Percentiles rank a stretch among this genome's conserved stretches.
These are phyloP conservation scores for Leishmania turanica DNA, from an alignment of 208 protist species.

Conservation along the genomic window DNA sequence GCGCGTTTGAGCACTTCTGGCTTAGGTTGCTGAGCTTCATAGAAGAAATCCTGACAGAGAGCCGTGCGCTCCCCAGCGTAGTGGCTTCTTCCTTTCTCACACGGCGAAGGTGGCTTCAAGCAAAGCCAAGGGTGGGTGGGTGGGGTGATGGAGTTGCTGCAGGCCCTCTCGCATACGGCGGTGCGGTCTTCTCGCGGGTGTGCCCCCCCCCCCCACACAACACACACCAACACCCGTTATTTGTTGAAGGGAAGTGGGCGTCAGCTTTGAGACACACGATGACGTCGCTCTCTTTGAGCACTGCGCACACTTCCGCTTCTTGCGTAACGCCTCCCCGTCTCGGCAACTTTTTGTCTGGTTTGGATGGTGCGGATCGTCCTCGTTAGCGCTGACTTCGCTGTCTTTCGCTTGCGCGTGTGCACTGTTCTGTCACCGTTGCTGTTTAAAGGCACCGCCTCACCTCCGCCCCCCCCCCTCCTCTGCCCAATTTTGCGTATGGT, in stretches of 20 bases:
- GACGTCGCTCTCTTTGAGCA: background rate
- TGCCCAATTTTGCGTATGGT: background rate
- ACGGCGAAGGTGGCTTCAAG: background rate
- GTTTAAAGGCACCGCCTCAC: background rate
- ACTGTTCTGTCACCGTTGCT: background rate
- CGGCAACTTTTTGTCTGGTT: too few species aligned
- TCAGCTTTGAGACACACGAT: background rate
- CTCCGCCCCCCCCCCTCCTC: too few species aligned
- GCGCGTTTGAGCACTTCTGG: background rate
- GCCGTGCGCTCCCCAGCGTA: too few species aligned
- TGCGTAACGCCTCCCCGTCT: too few species aligned
- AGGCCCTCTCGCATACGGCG: background rate
- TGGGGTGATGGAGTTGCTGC: background rate
- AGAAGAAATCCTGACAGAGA: background rate
- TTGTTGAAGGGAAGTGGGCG: background rate
- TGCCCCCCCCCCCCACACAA: background rate
- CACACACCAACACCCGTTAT: too few species aligned
- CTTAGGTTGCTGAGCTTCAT: background rate
- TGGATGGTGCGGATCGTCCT: too few species aligned
- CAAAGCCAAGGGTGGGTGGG: background rate
- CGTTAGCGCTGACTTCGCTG: background rate
- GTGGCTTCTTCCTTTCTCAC: background rate
- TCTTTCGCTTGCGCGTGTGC: background rate
- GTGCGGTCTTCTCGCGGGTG: background rate
- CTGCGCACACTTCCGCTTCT: background rate